phyloP scores from a whole-genome alignment of 441 rosid species.

The Euphorbia corollata region DNA sequence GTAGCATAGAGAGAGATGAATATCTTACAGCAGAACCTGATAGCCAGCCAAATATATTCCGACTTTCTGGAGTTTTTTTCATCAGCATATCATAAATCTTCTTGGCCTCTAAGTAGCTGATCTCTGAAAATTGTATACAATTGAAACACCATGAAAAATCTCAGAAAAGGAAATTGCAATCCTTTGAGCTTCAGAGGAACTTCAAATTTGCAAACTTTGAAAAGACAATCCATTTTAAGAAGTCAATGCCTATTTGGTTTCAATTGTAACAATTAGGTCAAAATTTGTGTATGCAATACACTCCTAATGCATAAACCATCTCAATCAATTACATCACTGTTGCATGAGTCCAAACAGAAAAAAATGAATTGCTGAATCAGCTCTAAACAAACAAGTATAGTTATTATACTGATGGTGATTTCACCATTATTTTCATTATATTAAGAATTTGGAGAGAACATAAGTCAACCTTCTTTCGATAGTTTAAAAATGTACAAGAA shows the following conservation, averaged over 20 bases:
- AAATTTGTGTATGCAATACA: background rate
- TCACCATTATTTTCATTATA: background rate
- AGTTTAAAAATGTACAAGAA: background rate
- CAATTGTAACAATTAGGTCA: background rate
- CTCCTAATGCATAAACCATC: background rate
- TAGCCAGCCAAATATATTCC: constrained; percentile 89
- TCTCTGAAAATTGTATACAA: constrained; percentile 36
- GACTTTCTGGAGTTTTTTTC: constrained; percentile 68
- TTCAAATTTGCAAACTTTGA: background rate
- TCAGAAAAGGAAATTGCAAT: background rate
- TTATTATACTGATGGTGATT: background rate
- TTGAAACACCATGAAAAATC: constrained; percentile 15
- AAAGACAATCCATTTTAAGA: background rate
- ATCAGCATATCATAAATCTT: constrained; percentile 67
- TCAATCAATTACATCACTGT: background rate
- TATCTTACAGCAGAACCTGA: constrained; percentile 85
- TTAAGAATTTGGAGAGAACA: background rate
- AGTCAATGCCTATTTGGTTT: constrained; percentile 4
- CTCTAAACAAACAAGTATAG: background rate
- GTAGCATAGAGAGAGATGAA: constrained; percentile 11
- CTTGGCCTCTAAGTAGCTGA: constrained; percentile 80
- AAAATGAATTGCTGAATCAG: background rate
- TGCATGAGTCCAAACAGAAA: background rate
- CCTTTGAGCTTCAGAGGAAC: background rate
- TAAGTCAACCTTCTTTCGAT: background rate